These are phyloP conservation scores for Nicotiana attenuata DNA, from an alignment of 257 asterid genomes.

Conservation along the genomic window DNA sequence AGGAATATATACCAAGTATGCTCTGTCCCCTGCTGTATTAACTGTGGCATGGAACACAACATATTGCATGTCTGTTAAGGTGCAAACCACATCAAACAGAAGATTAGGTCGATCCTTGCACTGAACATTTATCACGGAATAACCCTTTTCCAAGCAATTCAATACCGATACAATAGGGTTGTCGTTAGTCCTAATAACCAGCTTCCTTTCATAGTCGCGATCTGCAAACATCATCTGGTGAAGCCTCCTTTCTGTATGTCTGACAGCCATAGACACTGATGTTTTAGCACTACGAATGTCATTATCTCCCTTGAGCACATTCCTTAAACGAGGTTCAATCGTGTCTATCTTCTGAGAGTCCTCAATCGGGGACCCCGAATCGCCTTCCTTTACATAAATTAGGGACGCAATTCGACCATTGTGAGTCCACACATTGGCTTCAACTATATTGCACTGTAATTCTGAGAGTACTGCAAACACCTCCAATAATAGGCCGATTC, in stretches of 20 bases:
- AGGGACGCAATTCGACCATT: slow-evolving; percentile 84
- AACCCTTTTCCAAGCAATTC: slow-evolving; percentile 77
- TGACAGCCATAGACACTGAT: slow-evolving; percentile 54
- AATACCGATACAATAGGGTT: slow-evolving; percentile 60
- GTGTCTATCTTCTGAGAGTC: slow-evolving; percentile 48
- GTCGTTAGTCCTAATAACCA: slow-evolving; percentile 27
- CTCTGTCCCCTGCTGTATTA: slow-evolving; percentile 56
- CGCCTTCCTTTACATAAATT: slow-evolving; percentile 59
- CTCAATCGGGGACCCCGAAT: slow-evolving; percentile 67
- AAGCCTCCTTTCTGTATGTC: slow-evolving; percentile 91
- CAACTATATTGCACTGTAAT: slow-evolving; percentile 63
- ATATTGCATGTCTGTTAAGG: slow-evolving; percentile 89
- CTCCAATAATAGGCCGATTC: slow-evolving; percentile 84
- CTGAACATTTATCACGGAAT: slow-evolving; percentile 71
- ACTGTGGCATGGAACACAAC: slow-evolving; percentile 85
- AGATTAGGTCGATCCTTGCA: slow-evolving; percentile 86
- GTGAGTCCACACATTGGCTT: slow-evolving; percentile 91
- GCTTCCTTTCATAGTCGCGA: slow-evolving; percentile 72
- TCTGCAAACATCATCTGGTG: slow-evolving; percentile 98
- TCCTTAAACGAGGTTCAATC: slow-evolving; percentile 65
- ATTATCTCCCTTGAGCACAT: slow-evolving; percentile 81
- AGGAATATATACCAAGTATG: slow-evolving; percentile 51
- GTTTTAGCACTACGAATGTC: slow-evolving; percentile 78
- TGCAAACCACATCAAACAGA: slow-evolving; percentile 82
- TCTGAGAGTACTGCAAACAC: slow-evolving; percentile 81